Evolutionary conservation across 2,329 filamentous ascomycete genomes (phyloP).

Genomic region (Trichoderma atrobrunneum): DNA sequence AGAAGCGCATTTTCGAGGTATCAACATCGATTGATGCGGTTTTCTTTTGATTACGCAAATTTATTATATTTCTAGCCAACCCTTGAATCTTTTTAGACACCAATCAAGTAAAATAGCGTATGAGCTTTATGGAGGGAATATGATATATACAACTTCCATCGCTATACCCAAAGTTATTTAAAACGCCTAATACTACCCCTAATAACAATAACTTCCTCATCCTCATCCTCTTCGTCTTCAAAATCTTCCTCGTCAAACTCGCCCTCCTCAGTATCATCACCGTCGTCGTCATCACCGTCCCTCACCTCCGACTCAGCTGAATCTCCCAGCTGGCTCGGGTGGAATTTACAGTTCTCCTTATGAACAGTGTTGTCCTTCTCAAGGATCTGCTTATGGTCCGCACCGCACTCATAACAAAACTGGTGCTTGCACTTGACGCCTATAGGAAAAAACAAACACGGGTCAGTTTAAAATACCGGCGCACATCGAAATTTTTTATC

Average conservation of each 20-base stretch:
- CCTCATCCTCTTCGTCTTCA: neutral
- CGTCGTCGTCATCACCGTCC: neutral
- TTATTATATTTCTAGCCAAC: neutral
- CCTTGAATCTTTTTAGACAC: neutral
- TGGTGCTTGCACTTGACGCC: conserved; percentile 31
- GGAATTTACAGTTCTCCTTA: conserved; percentile 30
- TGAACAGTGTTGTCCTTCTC: conserved; percentile 35
- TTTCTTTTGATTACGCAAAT: neutral
- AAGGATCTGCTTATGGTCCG: conserved; percentile 33
- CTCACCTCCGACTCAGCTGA: neutral
- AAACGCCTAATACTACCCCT: neutral
- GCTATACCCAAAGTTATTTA: neutral
- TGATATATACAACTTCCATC: neutral
- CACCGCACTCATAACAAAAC: conserved; percentile 39
- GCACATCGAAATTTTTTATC: neutral
- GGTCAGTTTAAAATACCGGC: conserved; percentile 10
- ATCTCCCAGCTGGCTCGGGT: conserved; percentile 21
- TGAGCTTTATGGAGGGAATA: neutral
- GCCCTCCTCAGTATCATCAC: neutral
- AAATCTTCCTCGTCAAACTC: neutral
- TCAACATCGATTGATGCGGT: neutral
- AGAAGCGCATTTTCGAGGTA: neutral
- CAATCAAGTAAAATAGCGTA: neutral
- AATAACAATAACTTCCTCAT: neutral
- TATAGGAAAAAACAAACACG: conserved; percentile 7